phyloP scores from a whole-genome alignment of 1,139 yeast genomes.

The Candida sp. region DNA sequence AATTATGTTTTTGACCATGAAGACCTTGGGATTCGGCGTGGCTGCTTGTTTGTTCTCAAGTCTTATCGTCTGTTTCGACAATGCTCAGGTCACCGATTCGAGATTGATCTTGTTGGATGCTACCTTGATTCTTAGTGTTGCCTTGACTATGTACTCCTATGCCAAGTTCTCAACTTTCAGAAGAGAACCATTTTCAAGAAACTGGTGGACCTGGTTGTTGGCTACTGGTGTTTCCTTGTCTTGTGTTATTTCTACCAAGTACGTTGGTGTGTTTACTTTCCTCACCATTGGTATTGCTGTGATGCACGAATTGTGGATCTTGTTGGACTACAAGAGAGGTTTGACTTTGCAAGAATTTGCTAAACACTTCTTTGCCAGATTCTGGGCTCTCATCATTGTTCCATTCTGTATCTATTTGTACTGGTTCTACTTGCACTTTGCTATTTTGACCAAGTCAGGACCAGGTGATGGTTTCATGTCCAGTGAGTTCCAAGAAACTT shows the following conservation, averaged over 20 bases:
- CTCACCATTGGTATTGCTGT: slow-evolving; percentile 89
- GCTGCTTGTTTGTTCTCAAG: slow-evolving; percentile 84
- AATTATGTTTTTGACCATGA: slow-evolving; percentile 78
- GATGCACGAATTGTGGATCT: slow-evolving; percentile 81
- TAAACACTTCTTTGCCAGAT: slow-evolving; percentile 80
- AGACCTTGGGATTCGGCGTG: slow-evolving; percentile 80
- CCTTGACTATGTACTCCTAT: slow-evolving; percentile 77
- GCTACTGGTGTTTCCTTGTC: slow-evolving; percentile 87
- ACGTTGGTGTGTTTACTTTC: slow-evolving; percentile 94
- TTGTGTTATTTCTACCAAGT: slow-evolving; percentile 91
- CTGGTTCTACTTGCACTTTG: slow-evolving; percentile 95
- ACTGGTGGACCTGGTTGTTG: slow-evolving; percentile 91
- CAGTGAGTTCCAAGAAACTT: slow-evolving; percentile 89
- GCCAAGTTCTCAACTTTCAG: slow-evolving; percentile 81
- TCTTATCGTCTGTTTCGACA: slow-evolving; percentile 80
- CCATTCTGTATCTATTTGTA: slow-evolving; percentile 86
- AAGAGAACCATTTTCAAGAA: slow-evolving; percentile 59
- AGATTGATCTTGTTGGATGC: slow-evolving; percentile 92
- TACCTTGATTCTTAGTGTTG: slow-evolving; percentile 81
- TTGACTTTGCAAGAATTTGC: slow-evolving; percentile 59
- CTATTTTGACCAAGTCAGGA: slow-evolving; percentile 81
- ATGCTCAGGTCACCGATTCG: slow-evolving; percentile 92
- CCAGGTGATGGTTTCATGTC: slow-evolving; percentile 97
- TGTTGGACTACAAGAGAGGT: slow-evolving; percentile 76
- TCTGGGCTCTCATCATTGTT: slow-evolving; percentile 70